Evolutionary conservation across 2,329 filamentous ascomycete genomes (phyloP).

Genomic region (Pseudogymnoascus sp.): DNA sequence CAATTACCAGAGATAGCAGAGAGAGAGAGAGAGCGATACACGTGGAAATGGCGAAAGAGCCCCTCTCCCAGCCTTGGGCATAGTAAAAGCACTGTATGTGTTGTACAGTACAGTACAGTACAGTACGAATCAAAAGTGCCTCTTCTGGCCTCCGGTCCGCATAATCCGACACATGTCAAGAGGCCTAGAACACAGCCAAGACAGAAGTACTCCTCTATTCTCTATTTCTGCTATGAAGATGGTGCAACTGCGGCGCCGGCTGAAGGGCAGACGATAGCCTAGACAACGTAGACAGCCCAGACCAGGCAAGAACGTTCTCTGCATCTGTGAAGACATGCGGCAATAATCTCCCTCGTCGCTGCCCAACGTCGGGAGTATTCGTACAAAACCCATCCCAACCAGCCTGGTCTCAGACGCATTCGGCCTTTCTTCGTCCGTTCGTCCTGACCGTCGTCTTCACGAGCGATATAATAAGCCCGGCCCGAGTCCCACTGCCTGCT

Average conservation of each 20-base stretch:
- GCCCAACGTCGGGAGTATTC: constrained; percentile 6
- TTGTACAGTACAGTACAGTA: background rate
- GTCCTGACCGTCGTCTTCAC: background rate
- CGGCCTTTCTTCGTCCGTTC: background rate
- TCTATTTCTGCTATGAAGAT: background rate
- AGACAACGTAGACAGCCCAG: background rate
- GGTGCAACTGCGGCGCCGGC: background rate
- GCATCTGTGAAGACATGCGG: background rate
- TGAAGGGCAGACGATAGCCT: background rate
- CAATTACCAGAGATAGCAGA: background rate
- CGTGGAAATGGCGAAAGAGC: background rate
- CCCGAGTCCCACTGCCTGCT: background rate
- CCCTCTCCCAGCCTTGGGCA: background rate
- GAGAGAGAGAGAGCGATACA: background rate
- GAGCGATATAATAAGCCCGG: constrained; percentile 5
- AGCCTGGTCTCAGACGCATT: constrained; percentile 1
- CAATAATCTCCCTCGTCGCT: background rate
- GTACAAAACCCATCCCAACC: background rate
- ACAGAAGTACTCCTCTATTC: background rate
- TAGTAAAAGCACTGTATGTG: background rate
- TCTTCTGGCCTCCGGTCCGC: background rate
- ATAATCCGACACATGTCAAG: background rate
- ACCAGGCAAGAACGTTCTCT: background rate
- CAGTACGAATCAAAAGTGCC: background rate
- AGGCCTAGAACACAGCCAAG: constrained; percentile 5